These are phyloP conservation scores for Gentiana straminea DNA, from an alignment of 257 asterid species.

Conservation along the genomic window DNA sequence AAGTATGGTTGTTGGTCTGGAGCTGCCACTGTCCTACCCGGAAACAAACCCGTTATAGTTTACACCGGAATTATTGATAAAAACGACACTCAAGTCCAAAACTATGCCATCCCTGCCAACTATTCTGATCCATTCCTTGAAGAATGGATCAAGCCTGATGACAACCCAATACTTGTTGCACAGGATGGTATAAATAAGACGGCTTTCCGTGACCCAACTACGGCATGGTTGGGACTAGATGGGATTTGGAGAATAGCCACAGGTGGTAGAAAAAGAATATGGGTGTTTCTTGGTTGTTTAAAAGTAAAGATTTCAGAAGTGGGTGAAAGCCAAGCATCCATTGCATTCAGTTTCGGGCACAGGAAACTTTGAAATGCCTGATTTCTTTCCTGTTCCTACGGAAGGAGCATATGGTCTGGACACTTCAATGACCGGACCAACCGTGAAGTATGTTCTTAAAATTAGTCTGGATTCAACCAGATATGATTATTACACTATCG, in stretches of 20 bases:
- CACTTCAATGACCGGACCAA: slow-evolving; percentile 26
- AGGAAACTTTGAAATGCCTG: slow-evolving; percentile 78
- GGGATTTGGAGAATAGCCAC: slow-evolving; percentile 45
- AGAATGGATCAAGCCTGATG: slow-evolving; percentile 55
- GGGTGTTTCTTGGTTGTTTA: slow-evolving; percentile 38
- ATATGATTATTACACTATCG: slow-evolving; percentile 54
- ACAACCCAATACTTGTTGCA: slow-evolving; percentile 53
- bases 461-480: slow-evolving; percentile 53
- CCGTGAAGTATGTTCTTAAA: slow-evolving; percentile 45
- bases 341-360: slow-evolving; percentile 29
- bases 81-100: slow-evolving; percentile 52
- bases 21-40: slow-evolving; percentile 60
- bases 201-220: slow-evolving; percentile 71
- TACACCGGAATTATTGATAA: slow-evolving; percentile 61
- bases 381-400: slow-evolving; percentile 44
- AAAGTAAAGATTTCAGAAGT: slow-evolving; percentile 48
- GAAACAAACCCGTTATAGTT: slow-evolving; percentile 53
- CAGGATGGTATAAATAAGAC: slow-evolving; percentile 28
- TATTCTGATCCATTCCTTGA: slow-evolving; percentile 50
- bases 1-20: slow-evolving; percentile 79
- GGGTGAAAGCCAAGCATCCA: slow-evolving; percentile 42
- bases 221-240: slow-evolving; percentile 60
- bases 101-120: slow-evolving; percentile 63
- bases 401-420: slow-evolving; percentile 31
- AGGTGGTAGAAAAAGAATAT: slow-evolving; percentile 24